phyloP scores from a whole-genome alignment of 257 asterid species.

The Solanum piurae region DNA sequence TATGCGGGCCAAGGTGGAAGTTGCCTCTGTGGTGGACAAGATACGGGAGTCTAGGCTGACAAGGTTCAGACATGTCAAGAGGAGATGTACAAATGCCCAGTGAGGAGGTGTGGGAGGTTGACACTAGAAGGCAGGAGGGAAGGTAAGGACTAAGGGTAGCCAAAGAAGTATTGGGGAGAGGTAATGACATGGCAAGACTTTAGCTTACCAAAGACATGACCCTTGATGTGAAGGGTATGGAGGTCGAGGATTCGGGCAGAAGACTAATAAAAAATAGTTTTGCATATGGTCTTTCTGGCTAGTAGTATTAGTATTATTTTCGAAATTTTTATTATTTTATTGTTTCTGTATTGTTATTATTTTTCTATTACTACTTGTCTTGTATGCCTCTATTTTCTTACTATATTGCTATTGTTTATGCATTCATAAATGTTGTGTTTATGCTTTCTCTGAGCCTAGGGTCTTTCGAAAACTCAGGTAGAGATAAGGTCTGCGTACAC shows the following conservation, averaged over 20 bases:
- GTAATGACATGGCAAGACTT: neutral
- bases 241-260: neutral
- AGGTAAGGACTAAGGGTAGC: neutral
- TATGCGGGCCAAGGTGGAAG: neutral
- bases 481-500: neutral
- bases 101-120: neutral
- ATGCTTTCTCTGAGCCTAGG: neutral
- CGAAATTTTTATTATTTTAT: neutral
- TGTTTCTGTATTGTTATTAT: neutral
- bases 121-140: neutral
- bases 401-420: neutral
- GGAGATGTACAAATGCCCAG: neutral
- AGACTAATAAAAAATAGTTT: neutral
- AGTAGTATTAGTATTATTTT: neutral
- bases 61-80: neutral
- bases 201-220: neutral
- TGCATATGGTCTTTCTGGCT: neutral
- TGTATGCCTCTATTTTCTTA: neutral
- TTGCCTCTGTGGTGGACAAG: neutral
- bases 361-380: neutral
- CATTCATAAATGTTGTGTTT: neutral
- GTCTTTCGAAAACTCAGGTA: neutral
- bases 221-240: neutral
- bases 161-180: neutral
- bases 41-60: neutral